phyloP scores from a whole-genome alignment of 345 rosid genomes.

The Moricandia arvensis region DNA sequence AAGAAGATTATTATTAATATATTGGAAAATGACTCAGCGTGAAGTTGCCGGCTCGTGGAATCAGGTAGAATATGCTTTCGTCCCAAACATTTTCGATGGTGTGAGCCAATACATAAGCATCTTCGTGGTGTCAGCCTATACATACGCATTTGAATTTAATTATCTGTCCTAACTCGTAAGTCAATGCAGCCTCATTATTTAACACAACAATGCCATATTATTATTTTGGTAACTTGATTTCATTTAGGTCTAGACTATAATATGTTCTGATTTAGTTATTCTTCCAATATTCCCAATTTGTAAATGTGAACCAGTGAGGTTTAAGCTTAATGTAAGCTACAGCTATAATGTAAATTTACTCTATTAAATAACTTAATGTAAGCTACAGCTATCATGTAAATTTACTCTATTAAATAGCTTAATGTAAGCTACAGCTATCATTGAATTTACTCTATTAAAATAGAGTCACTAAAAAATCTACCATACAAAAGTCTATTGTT shows the following conservation, averaged over 20 bases:
- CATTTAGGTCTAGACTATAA: constrained; percentile 24
- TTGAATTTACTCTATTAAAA: too few relatives aligned
- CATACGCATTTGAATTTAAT: not conserved
- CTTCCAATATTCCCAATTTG: constrained; percentile 5
- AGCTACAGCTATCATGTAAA: too few relatives aligned
- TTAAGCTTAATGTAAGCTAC: not conserved
- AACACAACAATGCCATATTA: constrained; percentile 24
- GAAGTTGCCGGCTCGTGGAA: constrained; percentile 11
- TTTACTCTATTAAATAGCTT: too few relatives aligned
- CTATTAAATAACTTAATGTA: too few relatives aligned
- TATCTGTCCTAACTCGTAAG: constrained; percentile 35
- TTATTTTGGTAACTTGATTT: constrained; percentile 17
- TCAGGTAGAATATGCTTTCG: constrained; percentile 7
- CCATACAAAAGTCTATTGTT: too few relatives aligned
- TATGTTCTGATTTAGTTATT: constrained; percentile 3
- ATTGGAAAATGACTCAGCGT: constrained; percentile 18
- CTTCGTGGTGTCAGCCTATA: not conserved
- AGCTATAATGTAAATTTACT: not conserved
- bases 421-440: too few relatives aligned
- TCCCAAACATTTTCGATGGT: not conserved
- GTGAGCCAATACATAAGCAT: constrained; percentile 21
- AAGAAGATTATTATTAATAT: not conserved
- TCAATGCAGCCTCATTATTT: constrained; percentile 8
- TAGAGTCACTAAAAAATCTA: too few relatives aligned
- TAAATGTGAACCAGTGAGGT: constrained; percentile 16